Evolutionary conservation across 495 filamentous ascomycete genomes (phyloP).

Genomic region (Penicillium steckii): DNA sequence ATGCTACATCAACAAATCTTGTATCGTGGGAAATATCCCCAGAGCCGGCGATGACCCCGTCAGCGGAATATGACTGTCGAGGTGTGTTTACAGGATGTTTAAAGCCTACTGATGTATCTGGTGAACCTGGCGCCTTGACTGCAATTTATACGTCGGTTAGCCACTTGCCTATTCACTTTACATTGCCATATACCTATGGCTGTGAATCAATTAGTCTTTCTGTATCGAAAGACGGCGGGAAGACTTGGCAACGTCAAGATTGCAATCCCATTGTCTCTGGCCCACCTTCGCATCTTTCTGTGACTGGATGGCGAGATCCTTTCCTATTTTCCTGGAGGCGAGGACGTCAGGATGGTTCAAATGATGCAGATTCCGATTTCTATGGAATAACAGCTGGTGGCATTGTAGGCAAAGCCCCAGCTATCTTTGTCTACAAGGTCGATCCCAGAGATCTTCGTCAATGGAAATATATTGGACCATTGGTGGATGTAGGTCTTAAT

Average conservation of each 20-base stretch:
- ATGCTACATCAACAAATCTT: constrained; percentile 40
- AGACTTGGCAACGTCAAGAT: constrained; percentile 47
- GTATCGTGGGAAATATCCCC: constrained; percentile 41
- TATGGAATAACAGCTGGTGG: constrained; percentile 55
- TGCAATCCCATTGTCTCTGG: constrained; percentile 50
- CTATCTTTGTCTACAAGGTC: constrained; percentile 53
- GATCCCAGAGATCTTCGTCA: constrained; percentile 42
- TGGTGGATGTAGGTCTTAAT: constrained; percentile 46
- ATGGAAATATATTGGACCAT: constrained; percentile 51
- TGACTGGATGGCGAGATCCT: constrained; percentile 58
- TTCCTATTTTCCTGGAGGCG: constrained; percentile 45
- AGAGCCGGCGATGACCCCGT: constrained; percentile 33
- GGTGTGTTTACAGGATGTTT: constrained; percentile 56
- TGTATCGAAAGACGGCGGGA: constrained; percentile 46
- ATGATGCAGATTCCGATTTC: constrained; percentile 25
- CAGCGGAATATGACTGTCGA: constrained; percentile 44
- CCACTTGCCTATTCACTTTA: constrained; percentile 49
- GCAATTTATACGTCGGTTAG: constrained; percentile 53
- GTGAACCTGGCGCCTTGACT: constrained; percentile 40
- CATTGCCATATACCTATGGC: constrained; percentile 43
- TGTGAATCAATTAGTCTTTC: constrained; percentile 53
- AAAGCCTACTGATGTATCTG: constrained; percentile 41
- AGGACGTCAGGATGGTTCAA: constrained; percentile 34
- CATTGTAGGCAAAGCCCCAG: constrained; percentile 44
- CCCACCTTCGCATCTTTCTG: constrained; percentile 42